Evolutionary conservation across 1,284 basidiomycete genomes (phyloP).

Genomic region (Ceratobasidium sp.): DNA sequence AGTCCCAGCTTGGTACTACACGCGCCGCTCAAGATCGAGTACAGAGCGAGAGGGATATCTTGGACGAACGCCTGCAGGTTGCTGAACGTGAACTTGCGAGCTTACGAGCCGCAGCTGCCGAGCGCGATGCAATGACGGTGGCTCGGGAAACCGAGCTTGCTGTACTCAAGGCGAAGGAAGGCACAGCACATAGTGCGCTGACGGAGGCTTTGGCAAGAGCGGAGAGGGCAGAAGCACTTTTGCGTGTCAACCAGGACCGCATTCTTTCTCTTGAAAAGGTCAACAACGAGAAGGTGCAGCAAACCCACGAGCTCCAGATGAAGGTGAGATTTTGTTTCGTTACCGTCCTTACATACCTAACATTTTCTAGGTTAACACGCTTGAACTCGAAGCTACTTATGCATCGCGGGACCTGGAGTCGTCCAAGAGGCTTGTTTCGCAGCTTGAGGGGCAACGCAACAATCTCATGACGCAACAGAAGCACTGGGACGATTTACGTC

Average conservation of each 20-base stretch:
- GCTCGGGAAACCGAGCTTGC: constrained; percentile 65
- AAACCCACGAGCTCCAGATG: constrained; percentile 69
- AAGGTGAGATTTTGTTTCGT: constrained; percentile 65
- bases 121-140: constrained; percentile 55
- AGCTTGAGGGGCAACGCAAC: constrained; percentile 73
- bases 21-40: constrained; percentile 80
- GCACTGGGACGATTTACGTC: constrained; percentile 79
- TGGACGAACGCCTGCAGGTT: constrained; percentile 71
- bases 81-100: constrained; percentile 75
- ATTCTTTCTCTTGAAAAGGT: constrained; percentile 72
- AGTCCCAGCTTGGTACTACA: constrained; percentile 79
- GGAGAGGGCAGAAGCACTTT: constrained; percentile 76
- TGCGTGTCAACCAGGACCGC: constrained; percentile 70
- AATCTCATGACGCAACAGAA: constrained; percentile 70
- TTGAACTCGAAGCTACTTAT: constrained; percentile 71
- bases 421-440: constrained; percentile 64
- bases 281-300: constrained; percentile 66
- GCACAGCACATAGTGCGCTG: constrained; percentile 76
- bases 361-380: constrained; percentile 67
- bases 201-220: constrained; percentile 75
- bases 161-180: constrained; percentile 68
- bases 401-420: constrained; percentile 73
- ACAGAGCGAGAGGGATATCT: constrained; percentile 82
- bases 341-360: constrained; percentile 23
- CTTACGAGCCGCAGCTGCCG: constrained; percentile 69